Conservation (phyloP, 257 asterid species). For the Ligustrum vulgare region DNA sequence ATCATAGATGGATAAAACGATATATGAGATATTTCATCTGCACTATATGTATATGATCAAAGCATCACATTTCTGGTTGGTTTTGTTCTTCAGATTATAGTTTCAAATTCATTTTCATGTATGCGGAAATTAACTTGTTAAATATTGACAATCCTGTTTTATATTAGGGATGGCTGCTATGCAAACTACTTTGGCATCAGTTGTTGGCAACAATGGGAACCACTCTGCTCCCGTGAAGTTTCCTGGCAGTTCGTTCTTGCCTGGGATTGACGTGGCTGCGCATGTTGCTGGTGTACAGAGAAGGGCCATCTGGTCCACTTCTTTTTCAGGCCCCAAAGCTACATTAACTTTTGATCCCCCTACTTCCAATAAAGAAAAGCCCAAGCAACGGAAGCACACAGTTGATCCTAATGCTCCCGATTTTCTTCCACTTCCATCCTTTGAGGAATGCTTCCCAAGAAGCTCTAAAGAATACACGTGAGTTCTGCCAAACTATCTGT, state of each 20-base stretch:
- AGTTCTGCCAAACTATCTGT: conserved; percentile 9
- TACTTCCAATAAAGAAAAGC: conserved; percentile 41
- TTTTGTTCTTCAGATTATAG: not conserved
- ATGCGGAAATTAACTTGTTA: not conserved
- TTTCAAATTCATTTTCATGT: conserved; percentile 2
- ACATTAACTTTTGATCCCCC: conserved; percentile 82
- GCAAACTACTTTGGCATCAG: conserved; percentile 69
- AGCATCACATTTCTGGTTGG: not conserved
- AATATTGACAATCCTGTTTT: conserved; percentile 12
- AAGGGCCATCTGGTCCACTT: conserved; percentile 35
- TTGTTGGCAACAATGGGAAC: conserved; percentile 55
- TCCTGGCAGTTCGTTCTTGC: conserved; percentile 50
- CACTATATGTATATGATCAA: not conserved
- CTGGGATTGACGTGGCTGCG: conserved; percentile 49
- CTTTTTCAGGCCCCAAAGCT: conserved; percentile 48
- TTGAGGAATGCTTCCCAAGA: conserved; percentile 88
- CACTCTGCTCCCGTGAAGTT: conserved; percentile 43
- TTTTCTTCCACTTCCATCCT: conserved; percentile 90
- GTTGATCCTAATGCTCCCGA: conserved; percentile 89
- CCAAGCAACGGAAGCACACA: conserved; percentile 73
- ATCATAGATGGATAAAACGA: not conserved
- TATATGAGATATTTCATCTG: not conserved
- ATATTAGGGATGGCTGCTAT: conserved; percentile 62
- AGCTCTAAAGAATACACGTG: conserved; percentile 89
- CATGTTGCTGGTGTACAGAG: conserved; percentile 30